phyloP scores from a whole-genome alignment of 2,329 filamentous ascomycete species.

The Cryphonectria japonica region DNA sequence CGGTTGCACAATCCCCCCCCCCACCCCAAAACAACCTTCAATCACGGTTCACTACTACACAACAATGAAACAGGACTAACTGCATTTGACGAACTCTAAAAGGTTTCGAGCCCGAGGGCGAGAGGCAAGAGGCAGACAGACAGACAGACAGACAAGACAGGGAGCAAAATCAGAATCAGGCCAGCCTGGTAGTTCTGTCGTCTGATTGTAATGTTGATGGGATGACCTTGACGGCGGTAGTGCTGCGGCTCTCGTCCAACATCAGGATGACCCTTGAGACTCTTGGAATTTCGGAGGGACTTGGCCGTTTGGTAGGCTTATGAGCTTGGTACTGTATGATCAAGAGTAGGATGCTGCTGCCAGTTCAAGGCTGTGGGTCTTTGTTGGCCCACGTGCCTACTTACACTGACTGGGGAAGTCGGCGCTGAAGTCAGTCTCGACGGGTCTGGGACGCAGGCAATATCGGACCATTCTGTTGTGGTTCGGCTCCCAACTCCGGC shows the following conservation, averaged over 20 bases:
- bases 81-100: constrained; percentile 22
- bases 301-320: not conserved
- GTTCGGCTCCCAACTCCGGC: not conserved
- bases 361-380: not conserved
- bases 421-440: not conserved
- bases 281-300: not conserved
- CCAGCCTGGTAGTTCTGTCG: not conserved
- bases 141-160: not conserved
- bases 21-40: not conserved
- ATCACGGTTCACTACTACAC: not conserved
- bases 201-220: constrained; percentile 2
- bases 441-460: not conserved
- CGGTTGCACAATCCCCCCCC: not conserved
- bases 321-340: not conserved
- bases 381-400: not conserved
- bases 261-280: not conserved
- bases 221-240: not conserved
- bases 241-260: not conserved
- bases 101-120: constrained; percentile 1
- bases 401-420: not conserved
- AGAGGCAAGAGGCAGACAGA: not conserved
- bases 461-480: not conserved
- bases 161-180: not conserved
- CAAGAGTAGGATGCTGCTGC: not conserved
- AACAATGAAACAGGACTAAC: constrained; percentile 4